These are phyloP conservation scores for Colletotrichum trifolii DNA, from an alignment of 2,329 filamentous ascomycete species.

Conservation along the genomic window DNA sequence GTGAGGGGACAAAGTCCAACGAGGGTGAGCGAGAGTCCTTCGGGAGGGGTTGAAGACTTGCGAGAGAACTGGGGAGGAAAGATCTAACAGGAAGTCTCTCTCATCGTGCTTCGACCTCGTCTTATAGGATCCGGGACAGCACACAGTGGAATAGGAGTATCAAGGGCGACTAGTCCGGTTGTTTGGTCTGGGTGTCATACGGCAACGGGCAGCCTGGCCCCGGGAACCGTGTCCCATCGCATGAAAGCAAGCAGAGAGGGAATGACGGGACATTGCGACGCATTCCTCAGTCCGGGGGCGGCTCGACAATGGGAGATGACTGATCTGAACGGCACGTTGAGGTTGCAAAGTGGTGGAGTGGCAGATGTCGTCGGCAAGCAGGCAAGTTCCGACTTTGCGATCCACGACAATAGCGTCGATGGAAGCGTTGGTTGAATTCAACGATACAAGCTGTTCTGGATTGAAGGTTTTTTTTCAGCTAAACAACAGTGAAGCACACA, in stretches of 20 bases:
- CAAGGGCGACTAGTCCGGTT: not conserved
- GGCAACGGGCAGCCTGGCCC: not conserved
- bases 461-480: no score
- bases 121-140: constrained; percentile 4
- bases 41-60: constrained; percentile 2
- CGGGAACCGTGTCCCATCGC: constrained; percentile 1
- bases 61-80: constrained; percentile 14
- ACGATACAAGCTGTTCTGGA: no score
- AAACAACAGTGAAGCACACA: not conserved
- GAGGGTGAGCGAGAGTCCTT: constrained; percentile 13
- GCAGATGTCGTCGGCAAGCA: not conserved
- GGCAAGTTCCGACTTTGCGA: no score
- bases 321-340: constrained; percentile 10
- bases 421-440: no score
- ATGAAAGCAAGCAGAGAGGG: constrained; percentile 22
- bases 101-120: constrained; percentile 16
- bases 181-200: not conserved
- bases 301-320: constrained; percentile 13
- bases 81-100: not conserved
- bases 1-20: constrained; percentile 26
- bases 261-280: constrained; percentile 37
- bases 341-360: not conserved
- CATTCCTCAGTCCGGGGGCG: constrained; percentile 35
- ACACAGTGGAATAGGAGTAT: not conserved
- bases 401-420: no score